phyloP scores from a whole-genome alignment of 139 green algal genomes.

The Chlamydomonas incerta region DNA sequence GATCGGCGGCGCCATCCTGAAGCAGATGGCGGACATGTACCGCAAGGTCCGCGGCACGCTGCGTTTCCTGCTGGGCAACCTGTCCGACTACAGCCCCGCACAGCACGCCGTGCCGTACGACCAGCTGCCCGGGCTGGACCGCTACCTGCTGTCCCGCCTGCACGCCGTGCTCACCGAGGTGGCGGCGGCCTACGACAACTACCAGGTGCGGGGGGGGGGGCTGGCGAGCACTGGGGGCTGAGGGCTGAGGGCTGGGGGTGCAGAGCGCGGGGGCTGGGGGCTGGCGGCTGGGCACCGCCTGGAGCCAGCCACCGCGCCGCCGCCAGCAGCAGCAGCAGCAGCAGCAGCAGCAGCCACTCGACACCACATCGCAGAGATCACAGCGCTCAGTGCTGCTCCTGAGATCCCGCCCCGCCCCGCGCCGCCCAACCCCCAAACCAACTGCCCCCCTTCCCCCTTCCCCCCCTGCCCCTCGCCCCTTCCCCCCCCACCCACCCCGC shows the following conservation, averaged over 20 bases:
- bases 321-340: too few relatives aligned
- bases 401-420: too few relatives aligned
- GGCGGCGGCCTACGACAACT: constrained; percentile 80
- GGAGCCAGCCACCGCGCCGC: too few relatives aligned
- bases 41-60: constrained; percentile 93
- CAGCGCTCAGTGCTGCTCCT: too few relatives aligned
- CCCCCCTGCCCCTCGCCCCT: background rate
- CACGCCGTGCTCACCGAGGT: constrained; percentile 63
- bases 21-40: constrained; percentile 95
- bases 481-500: background rate
- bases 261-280: too few relatives aligned
- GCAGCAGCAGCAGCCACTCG: too few relatives aligned
- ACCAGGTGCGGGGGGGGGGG: constrained; percentile 61
- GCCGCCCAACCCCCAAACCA: too few relatives aligned
- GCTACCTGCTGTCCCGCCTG: constrained; percentile 72
- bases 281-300: too few relatives aligned
- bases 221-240: too few relatives aligned
- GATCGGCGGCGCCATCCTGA: constrained; percentile 84
- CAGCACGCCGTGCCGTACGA: constrained; percentile 54
- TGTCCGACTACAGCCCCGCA: constrained; percentile 85
- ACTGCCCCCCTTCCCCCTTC: constrained; percentile 45
- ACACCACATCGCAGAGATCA: too few relatives aligned
- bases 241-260: too few relatives aligned
- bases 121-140: constrained; percentile 56
- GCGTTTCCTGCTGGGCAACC: constrained; percentile 96